Percentiles rank a stretch among this genome's conserved stretches.
These are phyloP conservation scores for Toxicodendron radicans DNA, from an alignment of 345 rosid species.

Conservation along the genomic window DNA sequence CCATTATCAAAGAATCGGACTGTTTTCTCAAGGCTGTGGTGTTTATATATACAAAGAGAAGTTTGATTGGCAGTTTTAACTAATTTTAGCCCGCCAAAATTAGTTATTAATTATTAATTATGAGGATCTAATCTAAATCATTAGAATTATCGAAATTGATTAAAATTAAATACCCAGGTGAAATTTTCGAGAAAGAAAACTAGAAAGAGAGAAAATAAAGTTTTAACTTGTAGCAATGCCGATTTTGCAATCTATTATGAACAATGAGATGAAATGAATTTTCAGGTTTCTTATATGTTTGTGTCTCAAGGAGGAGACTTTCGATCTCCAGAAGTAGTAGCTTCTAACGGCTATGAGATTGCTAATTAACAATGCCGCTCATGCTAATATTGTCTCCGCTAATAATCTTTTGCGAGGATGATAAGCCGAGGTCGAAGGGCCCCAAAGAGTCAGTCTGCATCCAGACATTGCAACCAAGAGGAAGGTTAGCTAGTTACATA, in stretches of 20 bases:
- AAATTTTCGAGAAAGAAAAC: too few relatives aligned
- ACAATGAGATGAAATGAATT: background rate
- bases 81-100: background rate
- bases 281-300: slow-evolving; percentile 1
- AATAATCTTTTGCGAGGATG: slow-evolving; percentile 51
- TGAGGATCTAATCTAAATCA: too few relatives aligned
- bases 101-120: too few relatives aligned
- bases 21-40: slow-evolving; percentile 18
- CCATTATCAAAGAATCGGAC: slow-evolving; percentile 28
- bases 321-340: background rate
- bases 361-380: slow-evolving; percentile 34
- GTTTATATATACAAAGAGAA: background rate
- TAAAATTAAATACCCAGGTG: too few relatives aligned
- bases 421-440: slow-evolving; percentile 78
- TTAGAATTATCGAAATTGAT: too few relatives aligned
- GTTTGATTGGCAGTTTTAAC: background rate
- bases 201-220: too few relatives aligned
- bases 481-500: background rate
- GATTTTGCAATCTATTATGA: too few relatives aligned
- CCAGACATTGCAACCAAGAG: slow-evolving; percentile 5
- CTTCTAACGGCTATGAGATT: background rate
- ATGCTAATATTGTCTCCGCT: slow-evolving; percentile 44
- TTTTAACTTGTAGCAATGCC: too few relatives aligned
- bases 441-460: slow-evolving; percentile 78
- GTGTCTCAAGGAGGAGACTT: slow-evolving; percentile 7